Evolutionary conservation across 2,329 filamentous ascomycete species (phyloP).

Genomic region (Arthrobotrys entomopaga): DNA sequence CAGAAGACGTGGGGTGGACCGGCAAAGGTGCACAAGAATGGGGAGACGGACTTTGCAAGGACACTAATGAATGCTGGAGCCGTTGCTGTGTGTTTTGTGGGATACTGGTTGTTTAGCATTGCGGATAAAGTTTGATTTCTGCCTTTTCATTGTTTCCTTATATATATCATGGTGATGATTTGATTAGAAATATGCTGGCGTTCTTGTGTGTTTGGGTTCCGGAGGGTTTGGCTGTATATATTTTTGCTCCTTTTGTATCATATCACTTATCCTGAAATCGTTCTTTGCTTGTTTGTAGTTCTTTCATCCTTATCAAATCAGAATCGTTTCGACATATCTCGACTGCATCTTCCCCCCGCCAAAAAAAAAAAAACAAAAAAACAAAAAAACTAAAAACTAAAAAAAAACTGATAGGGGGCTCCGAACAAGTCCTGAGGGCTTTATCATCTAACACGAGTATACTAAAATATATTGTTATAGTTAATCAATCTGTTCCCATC

Average conservation of each 20-base stretch:
- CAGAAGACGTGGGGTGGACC: constrained; percentile 56
- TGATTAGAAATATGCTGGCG: background rate
- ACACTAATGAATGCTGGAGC: constrained; percentile 72
- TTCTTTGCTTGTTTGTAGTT: too few species aligned
- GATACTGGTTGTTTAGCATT: constrained; percentile 50
- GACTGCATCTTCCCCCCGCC: too few species aligned
- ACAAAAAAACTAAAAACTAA: too few species aligned
- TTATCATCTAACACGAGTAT: too few species aligned
- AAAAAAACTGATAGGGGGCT: too few species aligned
- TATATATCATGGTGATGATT: background rate
- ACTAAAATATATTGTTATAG: too few species aligned
- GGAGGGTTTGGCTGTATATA: background rate
- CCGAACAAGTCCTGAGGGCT: too few species aligned
- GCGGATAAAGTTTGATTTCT: constrained; percentile 37
- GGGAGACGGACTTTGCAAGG: constrained; percentile 63
- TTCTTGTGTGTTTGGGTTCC: background rate
- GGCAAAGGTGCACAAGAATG: constrained; percentile 56
- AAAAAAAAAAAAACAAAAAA: too few species aligned
- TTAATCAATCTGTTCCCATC: too few species aligned
- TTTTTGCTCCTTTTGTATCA: background rate
- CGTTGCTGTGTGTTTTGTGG: constrained; percentile 70
- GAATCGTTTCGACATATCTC: too few species aligned
- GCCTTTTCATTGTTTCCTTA: background rate
- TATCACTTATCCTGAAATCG: background rate
- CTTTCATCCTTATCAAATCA: too few species aligned